These are phyloP conservation scores for Misopates orontium DNA, from an alignment of 257 asterid genomes.

Conservation along the genomic window DNA sequence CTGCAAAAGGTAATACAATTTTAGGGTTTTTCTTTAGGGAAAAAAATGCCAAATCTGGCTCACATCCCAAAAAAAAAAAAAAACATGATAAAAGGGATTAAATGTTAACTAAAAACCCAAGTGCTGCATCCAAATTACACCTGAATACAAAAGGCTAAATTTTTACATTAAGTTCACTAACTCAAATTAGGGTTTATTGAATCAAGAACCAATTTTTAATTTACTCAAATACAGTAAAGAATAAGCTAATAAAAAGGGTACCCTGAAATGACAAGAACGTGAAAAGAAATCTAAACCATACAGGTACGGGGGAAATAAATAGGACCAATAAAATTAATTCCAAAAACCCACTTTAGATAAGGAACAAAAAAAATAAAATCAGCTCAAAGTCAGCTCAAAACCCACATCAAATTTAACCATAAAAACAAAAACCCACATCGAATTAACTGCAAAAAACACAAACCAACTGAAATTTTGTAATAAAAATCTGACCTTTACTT, in stretches of 20 bases:
- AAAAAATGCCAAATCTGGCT: constrained; percentile 19
- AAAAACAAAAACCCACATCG: neutral
- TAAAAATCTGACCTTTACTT: too few species aligned
- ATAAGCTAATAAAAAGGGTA: constrained; percentile 15
- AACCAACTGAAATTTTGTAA: too few species aligned
- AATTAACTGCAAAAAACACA: too few species aligned
- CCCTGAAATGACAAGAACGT: constrained; percentile 30
- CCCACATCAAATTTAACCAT: constrained; percentile 11
- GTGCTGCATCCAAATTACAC: too few species aligned
- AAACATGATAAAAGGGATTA: constrained; percentile 8
- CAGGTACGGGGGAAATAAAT: too few species aligned
- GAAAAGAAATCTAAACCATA: too few species aligned
- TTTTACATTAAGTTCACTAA: constrained; percentile 8
- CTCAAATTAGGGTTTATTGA: constrained; percentile 54
- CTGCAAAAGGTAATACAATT: constrained; percentile 20
- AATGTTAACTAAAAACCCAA: constrained; percentile 26
- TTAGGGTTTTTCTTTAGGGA: constrained; percentile 46
- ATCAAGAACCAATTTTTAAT: neutral
- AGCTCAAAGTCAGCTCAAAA: constrained; percentile 31
- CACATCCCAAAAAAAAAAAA: constrained; percentile 16
- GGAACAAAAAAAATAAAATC: constrained; percentile 20
- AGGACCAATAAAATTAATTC: constrained; percentile 33
- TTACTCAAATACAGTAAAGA: constrained; percentile 16
- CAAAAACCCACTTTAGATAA: constrained; percentile 32
- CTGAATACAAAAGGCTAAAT: neutral